Evolutionary conservation across 192 early-diverging fungal species (phyloP), one percentile per base, ranked within the genome.

Genomic region (Backusella circina): DNA sequence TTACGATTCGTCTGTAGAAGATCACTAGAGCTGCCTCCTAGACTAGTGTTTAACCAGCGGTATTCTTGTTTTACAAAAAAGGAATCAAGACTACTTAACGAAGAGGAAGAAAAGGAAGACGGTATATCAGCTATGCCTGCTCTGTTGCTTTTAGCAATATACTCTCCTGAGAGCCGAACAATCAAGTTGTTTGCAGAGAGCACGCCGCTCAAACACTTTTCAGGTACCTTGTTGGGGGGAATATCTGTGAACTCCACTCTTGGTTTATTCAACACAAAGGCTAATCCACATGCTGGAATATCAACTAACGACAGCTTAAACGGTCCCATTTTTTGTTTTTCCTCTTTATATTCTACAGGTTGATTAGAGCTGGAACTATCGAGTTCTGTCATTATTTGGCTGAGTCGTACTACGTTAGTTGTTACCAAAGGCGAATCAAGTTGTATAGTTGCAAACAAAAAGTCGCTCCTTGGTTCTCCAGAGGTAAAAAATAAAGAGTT

Each of bases 41-140:
- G 30, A 33, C 28, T 16, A 1, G 65, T 5, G 28, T 37, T 70
- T 12, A 69, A 10, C 67, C 67, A 69, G 1, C 35, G 67, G 38
- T 70, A 70, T 41, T 70, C 69, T 41, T 70, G 35, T 3, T 47
- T 37, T 28, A 38, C 69, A 70, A 70, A 44, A 12, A 70, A 30
- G 7, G 37, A 38, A 15, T 70, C 69, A 3, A 70, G 39, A 26
- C 26, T 35, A 30, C 69, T 47, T 30, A 13, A 21, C 13, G 37
- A 41, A 1, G 35, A 35, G 35, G 36, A 35, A 32, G 41, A 70
- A 39, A 41, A 41, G 5, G 69, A 26, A 4, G 41, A 47, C 2
- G 37, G 37, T 13, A 47, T 44, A 16, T 70, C 41, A 16, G 16
- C 41, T 28, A 61, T 61, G 9, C 54, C 54, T 61, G 54, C n/a